Evolutionary conservation across 306 rosid species (phyloP).

Genomic region (Ormosia emarginata): DNA sequence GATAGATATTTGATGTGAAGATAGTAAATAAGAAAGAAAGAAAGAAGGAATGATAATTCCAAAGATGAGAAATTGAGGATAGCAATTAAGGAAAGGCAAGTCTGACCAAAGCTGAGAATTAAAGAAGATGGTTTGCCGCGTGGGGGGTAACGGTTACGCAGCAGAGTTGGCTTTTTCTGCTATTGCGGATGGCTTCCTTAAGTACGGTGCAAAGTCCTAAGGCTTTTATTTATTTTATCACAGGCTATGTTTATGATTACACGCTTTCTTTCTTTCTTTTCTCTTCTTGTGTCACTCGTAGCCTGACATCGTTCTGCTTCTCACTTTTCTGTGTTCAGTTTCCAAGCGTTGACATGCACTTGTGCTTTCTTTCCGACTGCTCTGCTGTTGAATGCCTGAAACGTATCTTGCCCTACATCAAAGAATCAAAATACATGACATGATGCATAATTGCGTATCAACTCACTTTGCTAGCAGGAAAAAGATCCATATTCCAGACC

Average conservation of each 20-base stretch:
- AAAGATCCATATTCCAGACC: neutral
- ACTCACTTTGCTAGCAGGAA: neutral
- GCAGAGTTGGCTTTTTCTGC: slow-evolving; percentile 52
- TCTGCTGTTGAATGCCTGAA: slow-evolving; percentile 32
- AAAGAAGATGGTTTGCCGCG: slow-evolving; percentile 59
- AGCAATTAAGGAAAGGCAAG: slow-evolving; percentile 37
- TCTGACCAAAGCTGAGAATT: slow-evolving; percentile 38
- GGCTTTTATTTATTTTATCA: neutral
- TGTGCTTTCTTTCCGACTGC: slow-evolving; percentile 36
- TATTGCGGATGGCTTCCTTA: slow-evolving; percentile 18
- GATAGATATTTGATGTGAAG: slow-evolving; percentile 16
- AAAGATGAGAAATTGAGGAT: slow-evolving; percentile 29
- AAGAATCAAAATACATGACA: slow-evolving; percentile 41
- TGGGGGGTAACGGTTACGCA: slow-evolving; percentile 70
- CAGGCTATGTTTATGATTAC: slow-evolving; percentile 34
- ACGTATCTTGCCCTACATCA: slow-evolving; percentile 52
- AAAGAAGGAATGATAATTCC: slow-evolving; percentile 35
- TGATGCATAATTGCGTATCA: neutral
- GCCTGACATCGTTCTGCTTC: slow-evolving; percentile 37
- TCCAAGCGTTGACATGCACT: slow-evolving; percentile 69
- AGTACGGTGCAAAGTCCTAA: slow-evolving; percentile 26
- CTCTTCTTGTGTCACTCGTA: slow-evolving; percentile 16
- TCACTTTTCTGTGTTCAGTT: slow-evolving; percentile 1
- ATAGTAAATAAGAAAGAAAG: neutral
- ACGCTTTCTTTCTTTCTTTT: neutral